These are phyloP conservation scores for Penicillium riverlandense DNA, from an alignment of 495 filamentous ascomycete genomes.

Conservation along the genomic window DNA sequence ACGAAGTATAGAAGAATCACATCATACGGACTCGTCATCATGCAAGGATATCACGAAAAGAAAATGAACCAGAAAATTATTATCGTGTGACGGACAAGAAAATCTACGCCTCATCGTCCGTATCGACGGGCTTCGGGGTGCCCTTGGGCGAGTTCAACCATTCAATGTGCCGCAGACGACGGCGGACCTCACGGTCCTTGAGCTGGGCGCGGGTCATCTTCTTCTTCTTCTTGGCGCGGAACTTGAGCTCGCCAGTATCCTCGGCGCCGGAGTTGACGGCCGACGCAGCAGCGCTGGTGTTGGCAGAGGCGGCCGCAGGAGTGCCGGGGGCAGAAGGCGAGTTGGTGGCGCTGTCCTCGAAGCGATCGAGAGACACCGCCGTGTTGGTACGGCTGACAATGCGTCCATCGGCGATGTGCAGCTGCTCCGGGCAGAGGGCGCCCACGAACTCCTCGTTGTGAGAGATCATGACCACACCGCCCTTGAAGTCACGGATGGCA, in stretches of 20 bases:
- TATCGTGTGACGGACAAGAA: too few relatives aligned
- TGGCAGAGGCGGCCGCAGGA: conserved; percentile 43
- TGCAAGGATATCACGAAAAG: too few relatives aligned
- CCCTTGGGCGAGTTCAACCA: conserved; percentile 65
- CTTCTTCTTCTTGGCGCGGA: conserved; percentile 94
- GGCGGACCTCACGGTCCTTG: conserved; percentile 85
- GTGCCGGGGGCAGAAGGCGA: conserved; percentile 46
- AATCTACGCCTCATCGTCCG: conserved; percentile 64
- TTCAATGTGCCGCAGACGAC: conserved; percentile 89
- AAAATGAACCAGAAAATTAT: too few relatives aligned
- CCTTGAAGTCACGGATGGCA: conserved; percentile 95
- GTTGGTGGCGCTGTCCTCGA: conserved; percentile 71
- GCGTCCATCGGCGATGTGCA: conserved; percentile 83
- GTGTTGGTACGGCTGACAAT: conserved; percentile 75
- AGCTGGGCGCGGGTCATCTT: conserved; percentile 95
- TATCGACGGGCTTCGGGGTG: conserved; percentile 70
- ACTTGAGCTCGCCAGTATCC: conserved; percentile 75
- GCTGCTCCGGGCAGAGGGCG: conserved; percentile 88
- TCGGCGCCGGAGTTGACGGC: conserved; percentile 83
- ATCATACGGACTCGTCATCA: too few relatives aligned
- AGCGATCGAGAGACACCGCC: conserved; percentile 68
- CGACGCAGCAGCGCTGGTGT: conserved; percentile 55
- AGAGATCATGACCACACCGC: conserved; percentile 97
- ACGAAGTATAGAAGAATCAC: background rate
- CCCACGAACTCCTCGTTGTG: conserved; percentile 99